These are phyloP conservation scores for Dactylellina haptotyla DNA, from an alignment of 2,329 filamentous ascomycete genomes.

Conservation along the genomic window DNA sequence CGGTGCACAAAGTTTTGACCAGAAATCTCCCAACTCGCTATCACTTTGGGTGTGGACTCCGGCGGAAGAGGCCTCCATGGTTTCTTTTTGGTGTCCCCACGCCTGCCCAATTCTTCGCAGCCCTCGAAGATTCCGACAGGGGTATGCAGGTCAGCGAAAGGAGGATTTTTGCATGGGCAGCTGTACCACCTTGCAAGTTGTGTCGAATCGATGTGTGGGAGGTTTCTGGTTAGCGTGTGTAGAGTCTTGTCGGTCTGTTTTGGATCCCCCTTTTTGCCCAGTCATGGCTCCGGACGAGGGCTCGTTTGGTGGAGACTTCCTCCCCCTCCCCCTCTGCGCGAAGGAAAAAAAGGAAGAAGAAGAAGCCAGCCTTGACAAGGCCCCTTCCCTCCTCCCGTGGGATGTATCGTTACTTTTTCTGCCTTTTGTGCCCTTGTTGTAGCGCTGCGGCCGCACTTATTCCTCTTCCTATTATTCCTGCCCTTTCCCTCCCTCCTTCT, in stretches of 20 bases:
- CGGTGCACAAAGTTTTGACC: constrained; percentile 26
- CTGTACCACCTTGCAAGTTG: constrained; percentile 52
- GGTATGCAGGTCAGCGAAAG: constrained; percentile 53
- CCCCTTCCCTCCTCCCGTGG: constrained; percentile 54
- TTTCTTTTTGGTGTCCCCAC: constrained; percentile 50
- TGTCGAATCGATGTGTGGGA: constrained; percentile 40
- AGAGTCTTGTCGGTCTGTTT: constrained; percentile 52
- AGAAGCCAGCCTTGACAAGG: constrained; percentile 49
- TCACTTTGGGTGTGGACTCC: constrained; percentile 37
- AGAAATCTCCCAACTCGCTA: constrained; percentile 25
- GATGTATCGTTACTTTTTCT: constrained; percentile 44
- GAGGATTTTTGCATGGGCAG: constrained; percentile 41
- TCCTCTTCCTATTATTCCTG: constrained; percentile 47
- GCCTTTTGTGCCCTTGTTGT: background rate
- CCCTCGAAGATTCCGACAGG: constrained; percentile 53
- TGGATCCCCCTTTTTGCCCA: constrained; percentile 54
- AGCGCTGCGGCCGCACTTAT: constrained; percentile 25
- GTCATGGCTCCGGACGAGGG: constrained; percentile 28
- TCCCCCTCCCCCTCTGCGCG: constrained; percentile 26
- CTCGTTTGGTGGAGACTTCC: constrained; percentile 40
- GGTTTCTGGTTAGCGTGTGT: constrained; percentile 47
- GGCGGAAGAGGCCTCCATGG: constrained; percentile 12
- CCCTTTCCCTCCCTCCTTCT: constrained; percentile 53
- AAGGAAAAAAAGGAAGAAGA: background rate
- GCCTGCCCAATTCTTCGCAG: constrained; percentile 54